Evolutionary conservation across 1,284 basidiomycete species (phyloP), one percentile per base, ranked within the genome.

Genomic region (Rhodotorula sp.): DNA sequence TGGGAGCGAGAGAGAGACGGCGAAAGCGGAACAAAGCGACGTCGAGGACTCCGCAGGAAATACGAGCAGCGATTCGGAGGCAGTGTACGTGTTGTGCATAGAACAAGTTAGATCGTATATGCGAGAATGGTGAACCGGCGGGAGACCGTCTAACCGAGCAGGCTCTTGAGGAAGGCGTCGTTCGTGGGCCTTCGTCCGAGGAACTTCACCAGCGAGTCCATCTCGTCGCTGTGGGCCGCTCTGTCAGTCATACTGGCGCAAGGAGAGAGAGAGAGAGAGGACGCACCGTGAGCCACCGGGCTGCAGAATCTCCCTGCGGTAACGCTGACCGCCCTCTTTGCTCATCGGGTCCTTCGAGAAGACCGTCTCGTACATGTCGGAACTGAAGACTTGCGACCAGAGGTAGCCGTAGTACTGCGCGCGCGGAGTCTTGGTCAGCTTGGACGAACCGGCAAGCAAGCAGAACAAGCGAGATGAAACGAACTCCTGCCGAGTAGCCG

Each of bases 321-420:
- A 88, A 4, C 49, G 53, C 52, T 39, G 47, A 51, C 86, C 86
- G 22, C 85, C 85, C 30, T 80, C 81, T 2, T 88, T 86, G 76
- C 88, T 85, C 68, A 92, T 82, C 32, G 90, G 90, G 73, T 89
- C 87, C 54, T 83, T 81, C 78, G 89, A 88, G 83, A 92, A 92
- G n/a, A 91, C 85, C 9, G 88, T 88, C 55, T 84, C 82, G 79
- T 89, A 91, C 89, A 91, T 91, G 79, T 91, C 89, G 54, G 87
- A 84, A 1, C 89, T 88, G 79, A 90, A 90, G 44, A 90, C 89
- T 29, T 89, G 83, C 11, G 87, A 89, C 74, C 88, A 90, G 65
- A 77, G 78, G 56, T 79, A 88, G 83, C 88, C 89, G 77, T 91
- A 91, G 78, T 91, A 61, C 52, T 44, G 44, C 10, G 17, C 9